Conservation (phyloP, 352 stramenopile genomes). For the Phytophthora brassicae region DNA sequence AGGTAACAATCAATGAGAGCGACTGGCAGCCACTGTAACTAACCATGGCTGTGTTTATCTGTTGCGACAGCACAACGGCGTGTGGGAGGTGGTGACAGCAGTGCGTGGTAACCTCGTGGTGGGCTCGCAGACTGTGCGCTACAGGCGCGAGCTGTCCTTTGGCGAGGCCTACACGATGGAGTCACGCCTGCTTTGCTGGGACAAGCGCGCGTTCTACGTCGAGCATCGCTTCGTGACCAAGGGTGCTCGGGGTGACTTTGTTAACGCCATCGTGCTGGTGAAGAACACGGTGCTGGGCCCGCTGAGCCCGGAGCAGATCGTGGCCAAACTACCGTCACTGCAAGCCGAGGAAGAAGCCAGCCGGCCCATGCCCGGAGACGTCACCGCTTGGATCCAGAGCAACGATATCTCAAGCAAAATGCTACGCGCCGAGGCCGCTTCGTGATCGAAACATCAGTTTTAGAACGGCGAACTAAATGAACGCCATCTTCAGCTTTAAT, state of each 20-base stretch:
- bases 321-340: constrained; percentile 54
- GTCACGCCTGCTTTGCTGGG: constrained; percentile 79
- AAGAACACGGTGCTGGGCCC: constrained; percentile 84
- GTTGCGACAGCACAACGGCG: constrained; percentile 54
- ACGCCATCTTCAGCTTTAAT: constrained; percentile 21
- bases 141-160: constrained; percentile 77
- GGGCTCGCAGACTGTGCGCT: constrained; percentile 78
- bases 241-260: constrained; percentile 42
- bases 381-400: constrained; percentile 71
- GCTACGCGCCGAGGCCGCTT: constrained; percentile 44
- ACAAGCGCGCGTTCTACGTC: constrained; percentile 83
- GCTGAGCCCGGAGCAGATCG: constrained; percentile 57
- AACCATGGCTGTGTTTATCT: constrained; percentile 6
- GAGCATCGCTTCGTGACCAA: constrained; percentile 84
- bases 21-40: neutral
- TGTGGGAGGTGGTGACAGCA: constrained; percentile 64
- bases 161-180: constrained; percentile 69
- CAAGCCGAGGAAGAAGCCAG: constrained; percentile 32
- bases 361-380: constrained; percentile 49
- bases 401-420: constrained; percentile 76
- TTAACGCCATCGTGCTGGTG: constrained; percentile 86
- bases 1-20: constrained; percentile 39
- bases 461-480: constrained; percentile 25
- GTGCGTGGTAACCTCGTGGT: constrained; percentile 78
- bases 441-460: constrained; percentile 6